phyloP scores from a whole-genome alignment of 1,139 yeast species.

The Blastobotrys buckinghamii region DNA sequence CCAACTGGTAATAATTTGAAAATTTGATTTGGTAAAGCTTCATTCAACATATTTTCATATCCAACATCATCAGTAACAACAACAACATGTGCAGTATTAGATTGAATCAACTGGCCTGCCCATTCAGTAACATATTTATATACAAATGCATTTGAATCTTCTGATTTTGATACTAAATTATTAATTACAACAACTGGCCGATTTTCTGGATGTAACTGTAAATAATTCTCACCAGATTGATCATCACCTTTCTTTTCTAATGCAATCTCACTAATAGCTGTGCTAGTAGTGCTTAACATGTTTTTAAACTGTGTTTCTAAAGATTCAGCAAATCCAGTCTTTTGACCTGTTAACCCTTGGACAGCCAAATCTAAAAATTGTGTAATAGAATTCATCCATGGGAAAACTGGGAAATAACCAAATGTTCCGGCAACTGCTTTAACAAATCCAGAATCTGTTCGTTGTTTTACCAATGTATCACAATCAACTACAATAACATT shows the following conservation, averaged over 20 bases:
- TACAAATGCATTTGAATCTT: constrained; percentile 59
- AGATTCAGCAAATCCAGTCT: constrained; percentile 83
- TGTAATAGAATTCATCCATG: constrained; percentile 82
- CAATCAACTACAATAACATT: constrained; percentile 73
- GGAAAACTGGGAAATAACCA: constrained; percentile 90
- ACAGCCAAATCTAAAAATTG: constrained; percentile 78
- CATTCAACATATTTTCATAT: constrained; percentile 58
- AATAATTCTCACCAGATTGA: constrained; percentile 65
- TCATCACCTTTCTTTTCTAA: constrained; percentile 32
- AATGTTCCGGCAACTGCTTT: constrained; percentile 64
- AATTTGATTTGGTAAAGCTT: constrained; percentile 74
- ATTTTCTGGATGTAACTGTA: constrained; percentile 79
- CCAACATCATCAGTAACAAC: constrained; percentile 84
- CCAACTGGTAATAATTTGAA: constrained; percentile 68
- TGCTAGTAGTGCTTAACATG: constrained; percentile 68
- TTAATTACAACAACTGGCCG: constrained; percentile 85
- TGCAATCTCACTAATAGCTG: constrained; percentile 70
- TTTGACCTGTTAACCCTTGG: constrained; percentile 90
- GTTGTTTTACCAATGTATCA: constrained; percentile 60
- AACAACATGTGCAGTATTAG: constrained; percentile 84
- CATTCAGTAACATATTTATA: constrained; percentile 79
- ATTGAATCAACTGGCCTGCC: constrained; percentile 71
- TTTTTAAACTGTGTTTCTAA: constrained; percentile 78
- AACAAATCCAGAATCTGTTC: constrained; percentile 61
- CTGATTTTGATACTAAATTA: constrained; percentile 53